A percentile compares a stretch with the other conserved stretches of the same genome.
phyloP scores from a whole-genome alignment of 441 rosid genomes.

The Isatis lusitanica region DNA sequence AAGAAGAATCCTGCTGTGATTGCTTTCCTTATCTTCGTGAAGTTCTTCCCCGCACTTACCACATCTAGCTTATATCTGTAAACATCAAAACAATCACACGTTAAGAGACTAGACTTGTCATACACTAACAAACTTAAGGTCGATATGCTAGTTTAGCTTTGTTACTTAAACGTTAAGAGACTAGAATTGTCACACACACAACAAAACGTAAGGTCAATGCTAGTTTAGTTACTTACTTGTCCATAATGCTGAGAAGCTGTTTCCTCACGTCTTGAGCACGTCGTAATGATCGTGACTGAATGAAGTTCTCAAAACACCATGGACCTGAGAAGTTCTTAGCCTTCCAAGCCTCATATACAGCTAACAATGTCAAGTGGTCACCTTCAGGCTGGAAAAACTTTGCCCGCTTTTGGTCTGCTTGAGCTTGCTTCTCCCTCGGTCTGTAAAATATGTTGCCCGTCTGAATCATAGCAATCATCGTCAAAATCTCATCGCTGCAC shows the following conservation, averaged over 20 bases:
- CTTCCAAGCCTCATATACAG: slow-evolving; percentile 92
- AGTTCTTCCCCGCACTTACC: slow-evolving; percentile 82
- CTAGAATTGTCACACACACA: background rate
- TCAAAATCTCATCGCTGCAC: slow-evolving; percentile 85
- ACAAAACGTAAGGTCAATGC: background rate
- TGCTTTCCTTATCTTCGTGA: slow-evolving; percentile 84
- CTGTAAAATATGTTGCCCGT: slow-evolving; percentile 85
- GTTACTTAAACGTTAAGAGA: background rate
- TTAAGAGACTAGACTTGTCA: slow-evolving; percentile 4
- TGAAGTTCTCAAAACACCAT: slow-evolving; percentile 88
- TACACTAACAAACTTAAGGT: background rate
- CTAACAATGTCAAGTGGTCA: slow-evolving; percentile 84
- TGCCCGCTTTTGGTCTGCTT: slow-evolving; percentile 88
- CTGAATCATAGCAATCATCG: slow-evolving; percentile 84
- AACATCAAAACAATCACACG: background rate
- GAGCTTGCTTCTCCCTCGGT: slow-evolving; percentile 92
- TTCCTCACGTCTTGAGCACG: slow-evolving; percentile 89
- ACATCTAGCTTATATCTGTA: slow-evolving; percentile 85
- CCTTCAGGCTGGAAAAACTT: slow-evolving; percentile 92
- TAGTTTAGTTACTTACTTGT: slow-evolving; percentile 54
- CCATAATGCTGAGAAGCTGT: slow-evolving; percentile 89
- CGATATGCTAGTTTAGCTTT: background rate
- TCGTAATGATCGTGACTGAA: slow-evolving; percentile 77
- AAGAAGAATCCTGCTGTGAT: slow-evolving; percentile 92
- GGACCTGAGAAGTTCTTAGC: slow-evolving; percentile 88